Base-by-base conservation (phyloP, 2,329 filamentous ascomycete species). In the Fusarium sp. region DNA sequence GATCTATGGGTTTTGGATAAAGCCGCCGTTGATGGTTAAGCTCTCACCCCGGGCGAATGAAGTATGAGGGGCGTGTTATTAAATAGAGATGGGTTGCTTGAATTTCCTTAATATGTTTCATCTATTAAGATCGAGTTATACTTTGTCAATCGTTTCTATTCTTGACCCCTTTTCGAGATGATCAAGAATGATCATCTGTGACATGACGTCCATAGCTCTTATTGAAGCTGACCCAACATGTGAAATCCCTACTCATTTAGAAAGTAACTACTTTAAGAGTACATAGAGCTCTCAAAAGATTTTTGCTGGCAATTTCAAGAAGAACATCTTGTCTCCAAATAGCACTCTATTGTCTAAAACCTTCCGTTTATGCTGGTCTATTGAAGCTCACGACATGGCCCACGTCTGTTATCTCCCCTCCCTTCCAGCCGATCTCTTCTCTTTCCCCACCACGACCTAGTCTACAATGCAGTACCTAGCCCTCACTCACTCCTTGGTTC, bases 1-100 rank as follows among this genome's bases (percentile, higher is more conserved):
- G 43, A 69, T 77, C 5, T 77, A 72, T 27, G 75, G 71, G n/a
- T 75, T 77, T 24, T 77, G 75, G 75, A 73, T 69, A 33, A 77
- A 73, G 58, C 68, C 72, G 14, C 54, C 72, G 14, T 37, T 76
- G 43, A 20, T 54, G 50, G 50, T 54, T 3, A 54, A 54, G n/a
- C 7, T 54, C 18, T 54, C 27, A 1, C 27, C 27, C 2, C 31
- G 50, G 11, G 27, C 1, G 10, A 14, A 33, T 33, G 9, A 11
- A 52, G 3, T 29, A 4, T 33, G 11, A 33, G 11, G 7, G 27
- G 2, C n/a, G 16, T 20, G 18, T 9, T 9, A 4, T 54, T 1
- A 27, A 52, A 5, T 4, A 31, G 22, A 14, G 41, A 2, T n/a
- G 18, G 18, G 3, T n/a, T 52, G 18, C 24, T 29, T 29, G 10